Evolutionary conservation across 192 early-diverging fungal species (phyloP).

Genomic region (Entomortierella chlamydospora): DNA sequence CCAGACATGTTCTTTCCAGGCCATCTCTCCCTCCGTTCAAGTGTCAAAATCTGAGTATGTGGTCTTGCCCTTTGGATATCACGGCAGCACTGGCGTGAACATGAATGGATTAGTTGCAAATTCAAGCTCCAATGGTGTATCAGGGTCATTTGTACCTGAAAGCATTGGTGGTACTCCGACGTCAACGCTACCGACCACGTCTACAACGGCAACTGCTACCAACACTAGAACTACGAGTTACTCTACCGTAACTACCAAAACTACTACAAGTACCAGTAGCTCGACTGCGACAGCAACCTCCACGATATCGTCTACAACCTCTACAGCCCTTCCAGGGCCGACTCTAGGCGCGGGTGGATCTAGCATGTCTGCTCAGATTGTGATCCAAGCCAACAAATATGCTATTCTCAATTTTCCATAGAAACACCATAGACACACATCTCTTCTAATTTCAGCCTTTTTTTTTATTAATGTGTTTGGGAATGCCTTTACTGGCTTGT

Average conservation of each 20-base stretch:
- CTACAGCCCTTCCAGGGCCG: not conserved
- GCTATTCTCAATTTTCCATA: slow-evolving; percentile 38
- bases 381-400: slow-evolving; percentile 41
- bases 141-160: slow-evolving; percentile 7
- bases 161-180: not conserved
- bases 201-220: slow-evolving; percentile 2
- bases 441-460: too few species aligned
- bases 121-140: slow-evolving; percentile 10
- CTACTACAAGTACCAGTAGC: not conserved
- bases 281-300: not conserved
- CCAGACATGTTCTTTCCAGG: slow-evolving; percentile 28
- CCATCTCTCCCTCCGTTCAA: slow-evolving; percentile 18
- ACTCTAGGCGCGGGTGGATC: slow-evolving; percentile 24
- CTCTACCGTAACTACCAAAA: too few species aligned
- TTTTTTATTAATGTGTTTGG: too few species aligned
- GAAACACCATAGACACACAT: not conserved
- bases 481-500: not conserved
- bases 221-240: not conserved
- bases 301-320: not conserved
- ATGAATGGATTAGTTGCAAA: slow-evolving; percentile 11
- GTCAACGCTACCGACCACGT: not conserved
- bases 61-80: slow-evolving; percentile 16
- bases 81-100: slow-evolving; percentile 7
- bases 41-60: slow-evolving; percentile 14
- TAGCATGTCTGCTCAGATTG: slow-evolving; percentile 10